Conservation (phyloP, 2,329 filamentous ascomycete species). For the Venturia asperata region DNA sequence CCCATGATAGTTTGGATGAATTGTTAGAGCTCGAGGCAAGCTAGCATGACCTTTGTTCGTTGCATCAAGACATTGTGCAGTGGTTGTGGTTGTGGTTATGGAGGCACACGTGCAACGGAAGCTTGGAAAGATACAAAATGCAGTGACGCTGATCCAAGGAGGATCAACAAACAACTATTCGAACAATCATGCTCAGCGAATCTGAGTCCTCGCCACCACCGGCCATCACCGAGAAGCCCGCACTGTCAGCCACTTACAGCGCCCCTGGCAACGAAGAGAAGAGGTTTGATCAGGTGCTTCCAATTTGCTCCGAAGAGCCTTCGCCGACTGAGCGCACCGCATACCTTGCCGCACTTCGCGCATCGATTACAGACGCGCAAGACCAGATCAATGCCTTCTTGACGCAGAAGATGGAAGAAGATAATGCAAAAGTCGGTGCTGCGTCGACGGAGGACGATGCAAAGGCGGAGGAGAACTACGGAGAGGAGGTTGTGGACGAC, state of each 20-base stretch:
- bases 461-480: conserved; percentile 66
- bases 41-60: neutral
- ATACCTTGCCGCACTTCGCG: conserved; percentile 55
- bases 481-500: conserved; percentile 68
- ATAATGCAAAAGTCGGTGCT: conserved; percentile 43
- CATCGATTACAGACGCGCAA: conserved; percentile 54
- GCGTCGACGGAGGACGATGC: conserved; percentile 29
- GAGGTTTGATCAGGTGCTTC: neutral
- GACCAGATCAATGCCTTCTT: conserved; percentile 62
- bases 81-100: neutral
- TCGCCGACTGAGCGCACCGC: conserved; percentile 46
- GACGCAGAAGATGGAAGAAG: conserved; percentile 66
- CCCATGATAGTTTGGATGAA: neutral
- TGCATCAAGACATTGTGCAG: neutral
- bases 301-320: conserved; percentile 21
- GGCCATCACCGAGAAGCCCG: neutral
- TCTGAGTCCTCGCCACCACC: conserved; percentile 1
- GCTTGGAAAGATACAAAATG: neutral
- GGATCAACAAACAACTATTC: neutral
- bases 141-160: neutral
- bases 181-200: conserved; percentile 4
- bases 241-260: conserved; percentile 10
- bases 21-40: neutral
- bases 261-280: neutral
- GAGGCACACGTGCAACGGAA: neutral